Evolutionary conservation across 768 basidiomycete species (phyloP), one percentile per base, ranked within the genome.

Genomic region (Mycena epipterygia): DNA sequence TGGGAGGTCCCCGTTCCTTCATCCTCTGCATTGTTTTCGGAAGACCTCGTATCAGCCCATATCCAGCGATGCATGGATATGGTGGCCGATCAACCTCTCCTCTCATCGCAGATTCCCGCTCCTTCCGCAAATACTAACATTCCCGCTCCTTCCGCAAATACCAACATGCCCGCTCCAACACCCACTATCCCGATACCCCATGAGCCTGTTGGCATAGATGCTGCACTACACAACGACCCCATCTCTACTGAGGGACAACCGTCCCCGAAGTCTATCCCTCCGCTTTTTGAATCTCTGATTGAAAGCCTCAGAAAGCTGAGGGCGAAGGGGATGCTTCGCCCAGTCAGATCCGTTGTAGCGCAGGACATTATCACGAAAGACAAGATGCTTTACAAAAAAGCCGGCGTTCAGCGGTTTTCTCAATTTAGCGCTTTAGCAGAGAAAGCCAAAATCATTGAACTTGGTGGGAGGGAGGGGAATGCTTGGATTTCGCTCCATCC

Each of bases 341-440:
- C 81, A 23, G 76, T 82, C 12, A 83, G 87, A 64, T 84, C 84
- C 29, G n/a, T 52, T 1, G 65, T 89, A 13, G 84, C 81, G 13
- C 41, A 75, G 30, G 73, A 76, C 33, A 70, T 89, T 14, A 69
- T 76, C 17, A 73, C 61, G n/a, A 69, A 74, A 37, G 78, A 75
- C 58, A 73, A 70, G 33, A 46, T 1, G 14, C 75, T 82, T 2
- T 88, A 87, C 60, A 73, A 76, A 73, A 75, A 75, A 37, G 86
- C 84, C 13, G 84, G 85, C 1, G 84, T 83, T 6, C 32, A 79
- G 8, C 82, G 75, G 29, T 87, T 88, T 70, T 77, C 77, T 21
- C 81, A 84, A 46, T 89, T 88, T 70, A 59, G 79, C 16, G 71
- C 68, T 12, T 68, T 82, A 62, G 88, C 88, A 16, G 77, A 79